Conservation (phyloP, 768 basidiomycete genomes). For the Kwoniella mangroviensis region DNA sequence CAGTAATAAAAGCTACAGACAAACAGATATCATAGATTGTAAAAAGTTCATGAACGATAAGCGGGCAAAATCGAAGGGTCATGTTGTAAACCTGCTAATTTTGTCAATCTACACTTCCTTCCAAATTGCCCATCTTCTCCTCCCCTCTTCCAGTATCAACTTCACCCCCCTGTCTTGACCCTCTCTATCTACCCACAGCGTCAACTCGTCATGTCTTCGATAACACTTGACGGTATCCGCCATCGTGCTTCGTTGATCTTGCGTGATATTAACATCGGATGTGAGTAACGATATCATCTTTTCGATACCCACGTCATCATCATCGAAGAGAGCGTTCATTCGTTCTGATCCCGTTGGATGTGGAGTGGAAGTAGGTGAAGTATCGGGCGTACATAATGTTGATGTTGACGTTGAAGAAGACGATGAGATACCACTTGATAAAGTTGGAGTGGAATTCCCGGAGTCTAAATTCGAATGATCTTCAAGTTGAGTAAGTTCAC, state of each 20-base stretch:
- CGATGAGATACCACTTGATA: neutral
- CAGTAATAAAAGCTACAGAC: too few relatives aligned
- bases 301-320: neutral
- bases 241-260: neutral
- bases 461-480: neutral
- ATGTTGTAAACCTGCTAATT: neutral
- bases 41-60: neutral
- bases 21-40: too few relatives aligned
- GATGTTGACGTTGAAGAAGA: neutral
- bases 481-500: too few relatives aligned
- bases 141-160: neutral
- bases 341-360: neutral
- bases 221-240: neutral
- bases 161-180: constrained; percentile 1
- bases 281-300: neutral
- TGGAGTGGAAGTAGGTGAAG: neutral
- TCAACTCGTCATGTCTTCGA: neutral
- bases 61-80: neutral
- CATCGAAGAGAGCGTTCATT: neutral
- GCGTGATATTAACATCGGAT: neutral
- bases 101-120: neutral
- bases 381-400: neutral
- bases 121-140: constrained; percentile 8
- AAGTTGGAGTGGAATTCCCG: neutral
- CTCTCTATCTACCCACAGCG: neutral